These are phyloP conservation scores for Fusarium tanahbumbuense DNA, from an alignment of 2,329 filamentous ascomycete species.

Conservation along the genomic window DNA sequence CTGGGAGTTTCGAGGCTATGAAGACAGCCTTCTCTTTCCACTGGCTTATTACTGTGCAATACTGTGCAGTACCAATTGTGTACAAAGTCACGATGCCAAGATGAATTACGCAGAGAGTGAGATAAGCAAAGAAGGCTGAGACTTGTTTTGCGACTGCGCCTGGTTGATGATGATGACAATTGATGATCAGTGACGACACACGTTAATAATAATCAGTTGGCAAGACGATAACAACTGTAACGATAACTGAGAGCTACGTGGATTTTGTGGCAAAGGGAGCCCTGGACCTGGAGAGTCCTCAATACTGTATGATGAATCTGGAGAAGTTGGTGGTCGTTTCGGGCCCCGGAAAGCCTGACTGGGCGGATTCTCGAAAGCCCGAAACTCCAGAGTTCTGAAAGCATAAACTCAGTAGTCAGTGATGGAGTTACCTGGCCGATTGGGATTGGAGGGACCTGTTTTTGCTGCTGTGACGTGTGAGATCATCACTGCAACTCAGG, in stretches of 20 bases:
- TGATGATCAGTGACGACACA: slow-evolving; percentile 36
- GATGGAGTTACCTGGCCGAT: slow-evolving; percentile 8
- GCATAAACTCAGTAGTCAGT: not conserved
- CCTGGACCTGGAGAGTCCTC: not conserved
- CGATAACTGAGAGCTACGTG: slow-evolving; percentile 4
- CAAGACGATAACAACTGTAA: slow-evolving; percentile 13
- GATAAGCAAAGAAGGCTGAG: slow-evolving; percentile 13
- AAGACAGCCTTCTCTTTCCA: slow-evolving; percentile 15
- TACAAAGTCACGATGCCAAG: slow-evolving; percentile 15
- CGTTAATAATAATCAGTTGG: slow-evolving; percentile 23
- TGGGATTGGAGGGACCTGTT: not conserved
- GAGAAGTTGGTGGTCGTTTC: not conserved
- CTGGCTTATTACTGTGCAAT: slow-evolving; percentile 5
- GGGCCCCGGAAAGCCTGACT: slow-evolving; percentile 4
- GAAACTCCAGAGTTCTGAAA: slow-evolving; percentile 15
- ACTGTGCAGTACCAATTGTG: not conserved
- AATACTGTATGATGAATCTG: not conserved
- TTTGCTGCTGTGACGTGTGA: slow-evolving; percentile 19
- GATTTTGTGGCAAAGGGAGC: slow-evolving; percentile 22
- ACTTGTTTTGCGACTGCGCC: slow-evolving; percentile 19
- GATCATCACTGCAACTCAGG: slow-evolving; percentile 17
- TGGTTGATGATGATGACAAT: slow-evolving; percentile 36
- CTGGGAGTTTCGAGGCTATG: slow-evolving; percentile 15
- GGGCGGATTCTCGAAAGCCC: slow-evolving; percentile 29
- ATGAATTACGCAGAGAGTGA: slow-evolving; percentile 16